Evolutionary conservation across 169 alveolate genomes (phyloP), one percentile per base, ranked within the genome.

Genomic region (Cystoisospora suis): DNA sequence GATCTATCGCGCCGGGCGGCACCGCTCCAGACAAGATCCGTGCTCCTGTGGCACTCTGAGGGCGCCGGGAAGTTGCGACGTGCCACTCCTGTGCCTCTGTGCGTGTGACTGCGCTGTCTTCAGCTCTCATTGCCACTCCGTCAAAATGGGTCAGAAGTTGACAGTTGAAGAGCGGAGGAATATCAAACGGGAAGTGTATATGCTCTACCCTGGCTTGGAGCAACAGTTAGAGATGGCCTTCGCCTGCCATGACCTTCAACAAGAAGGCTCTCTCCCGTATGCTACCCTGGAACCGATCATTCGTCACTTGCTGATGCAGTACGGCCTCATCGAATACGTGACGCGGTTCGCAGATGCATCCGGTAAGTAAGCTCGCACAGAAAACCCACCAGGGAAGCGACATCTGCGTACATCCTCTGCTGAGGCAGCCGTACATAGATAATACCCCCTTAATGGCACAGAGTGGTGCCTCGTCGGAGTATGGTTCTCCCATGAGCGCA

Each of bases 241-340:
- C 80, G 90, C 94, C 49, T 92, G 95, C 89, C 97, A 96, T 75
- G 98, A 96, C 87, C 89, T 95, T n/a, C 91, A 88, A 32, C 94
- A 94, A 49, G 93, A 93, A 40, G 97, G 96, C 17, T 56, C 85
- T 61, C 91, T 96, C 45, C 96, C 97, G 1, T 96, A 94, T 80
- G 90, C 90, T 38, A 93, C 96, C 9, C 95, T 95, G 45, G 98
- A 96, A 81, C 95, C 97, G 75, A 94, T 96, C 40, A 85, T 96
- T 47, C 94, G 98, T 49, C 97, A 96, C 72, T 93, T 94, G 88
- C 94, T 96, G 29, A 89, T 93, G 95, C 96, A 94, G 56, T 94
- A 94, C 81, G 97, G 97, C 61, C 94, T 96, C 79, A 94, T 90
- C 86, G 98, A 96, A 77, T 94, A 95, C 90, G 95, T 96, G 32